These are phyloP conservation scores for Nemania diffusa DNA, from an alignment of 2,329 filamentous ascomycete species.

Conservation along the genomic window DNA sequence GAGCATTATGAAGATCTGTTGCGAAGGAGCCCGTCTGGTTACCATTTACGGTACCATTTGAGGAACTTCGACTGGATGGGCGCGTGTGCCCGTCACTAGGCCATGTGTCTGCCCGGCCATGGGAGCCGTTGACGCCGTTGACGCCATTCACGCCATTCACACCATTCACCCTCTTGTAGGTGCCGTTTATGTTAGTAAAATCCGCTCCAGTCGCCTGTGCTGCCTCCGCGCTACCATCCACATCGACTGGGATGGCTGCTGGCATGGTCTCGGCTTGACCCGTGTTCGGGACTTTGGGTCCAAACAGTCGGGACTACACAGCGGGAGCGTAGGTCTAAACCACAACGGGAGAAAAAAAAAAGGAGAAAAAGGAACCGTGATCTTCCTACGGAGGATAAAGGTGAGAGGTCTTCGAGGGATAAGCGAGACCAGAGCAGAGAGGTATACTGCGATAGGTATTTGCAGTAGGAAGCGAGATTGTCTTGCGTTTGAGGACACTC, in stretches of 20 bases:
- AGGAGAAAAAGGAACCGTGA: background rate
- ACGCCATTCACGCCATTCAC: constrained; percentile 20
- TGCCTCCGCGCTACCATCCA: constrained; percentile 20
- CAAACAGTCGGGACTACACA: constrained; percentile 20
- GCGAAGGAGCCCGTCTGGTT: constrained; percentile 39
- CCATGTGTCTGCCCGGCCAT: constrained; percentile 39
- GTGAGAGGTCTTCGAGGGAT: constrained; percentile 8
- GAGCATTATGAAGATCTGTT: constrained; percentile 44
- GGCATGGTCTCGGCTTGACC: constrained; percentile 42
- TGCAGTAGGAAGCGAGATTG: constrained; percentile 20
- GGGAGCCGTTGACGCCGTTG: constrained; percentile 12
- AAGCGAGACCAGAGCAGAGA: constrained; percentile 9
- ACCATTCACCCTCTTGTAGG: constrained; percentile 33
- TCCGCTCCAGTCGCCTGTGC: constrained; percentile 33
- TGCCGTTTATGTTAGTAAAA: constrained; percentile 32
- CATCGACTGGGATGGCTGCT: constrained; percentile 32
- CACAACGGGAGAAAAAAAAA: too few relatives aligned
- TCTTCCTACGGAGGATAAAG: background rate
- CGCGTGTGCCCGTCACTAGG: constrained; percentile 31
- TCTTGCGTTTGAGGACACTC: constrained; percentile 4
- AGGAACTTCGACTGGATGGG: constrained; percentile 37
- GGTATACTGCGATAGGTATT: background rate
- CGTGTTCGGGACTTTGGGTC: constrained; percentile 21
- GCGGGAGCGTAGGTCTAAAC: background rate
- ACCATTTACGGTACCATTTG: constrained; percentile 27